These are phyloP conservation scores for Dorcoceras hygrometricum DNA, from an alignment of 257 asterid species.

Conservation along the genomic window DNA sequence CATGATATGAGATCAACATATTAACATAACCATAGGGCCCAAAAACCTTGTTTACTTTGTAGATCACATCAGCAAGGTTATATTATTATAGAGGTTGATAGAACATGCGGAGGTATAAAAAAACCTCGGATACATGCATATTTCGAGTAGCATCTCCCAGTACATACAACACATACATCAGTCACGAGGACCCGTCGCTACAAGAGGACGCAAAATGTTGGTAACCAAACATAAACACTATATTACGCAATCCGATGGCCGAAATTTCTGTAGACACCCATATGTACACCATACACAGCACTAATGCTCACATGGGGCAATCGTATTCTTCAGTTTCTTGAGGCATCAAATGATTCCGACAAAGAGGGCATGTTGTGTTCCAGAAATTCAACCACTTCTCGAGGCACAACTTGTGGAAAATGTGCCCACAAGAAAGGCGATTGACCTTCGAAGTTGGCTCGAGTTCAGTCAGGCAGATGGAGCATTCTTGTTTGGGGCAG, in stretches of 20 bases:
- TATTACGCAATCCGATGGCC: constrained; percentile 9
- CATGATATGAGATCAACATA: too few relatives aligned
- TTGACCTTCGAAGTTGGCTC: constrained; percentile 64
- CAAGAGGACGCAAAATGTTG: constrained; percentile 41
- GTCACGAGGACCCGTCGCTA: constrained; percentile 53
- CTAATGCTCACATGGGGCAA: constrained; percentile 69
- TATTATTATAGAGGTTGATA: too few relatives aligned
- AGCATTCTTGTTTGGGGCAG: constrained; percentile 52
- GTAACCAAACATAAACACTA: constrained; percentile 32
- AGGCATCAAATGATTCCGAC: constrained; percentile 71
- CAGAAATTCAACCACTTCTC: constrained; percentile 84
- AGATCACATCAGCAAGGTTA: too few relatives aligned
- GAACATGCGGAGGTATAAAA: not conserved
- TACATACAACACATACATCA: constrained; percentile 32
- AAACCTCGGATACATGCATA: constrained; percentile 23
- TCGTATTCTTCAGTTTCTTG: constrained; percentile 60
- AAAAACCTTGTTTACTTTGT: too few relatives aligned
- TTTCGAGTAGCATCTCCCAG: constrained; percentile 8
- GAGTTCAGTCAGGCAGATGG: constrained; percentile 71
- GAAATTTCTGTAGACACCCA: constrained; percentile 12
- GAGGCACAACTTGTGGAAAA: constrained; percentile 70
- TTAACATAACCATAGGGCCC: too few relatives aligned
- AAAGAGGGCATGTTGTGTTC: constrained; percentile 88
- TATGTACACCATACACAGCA: constrained; percentile 32
- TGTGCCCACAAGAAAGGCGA: constrained; percentile 73